Evolutionary conservation across 306 rosid species (phyloP), one percentile per base, ranked within the genome.

Genomic region (Prunus persica): DNA sequence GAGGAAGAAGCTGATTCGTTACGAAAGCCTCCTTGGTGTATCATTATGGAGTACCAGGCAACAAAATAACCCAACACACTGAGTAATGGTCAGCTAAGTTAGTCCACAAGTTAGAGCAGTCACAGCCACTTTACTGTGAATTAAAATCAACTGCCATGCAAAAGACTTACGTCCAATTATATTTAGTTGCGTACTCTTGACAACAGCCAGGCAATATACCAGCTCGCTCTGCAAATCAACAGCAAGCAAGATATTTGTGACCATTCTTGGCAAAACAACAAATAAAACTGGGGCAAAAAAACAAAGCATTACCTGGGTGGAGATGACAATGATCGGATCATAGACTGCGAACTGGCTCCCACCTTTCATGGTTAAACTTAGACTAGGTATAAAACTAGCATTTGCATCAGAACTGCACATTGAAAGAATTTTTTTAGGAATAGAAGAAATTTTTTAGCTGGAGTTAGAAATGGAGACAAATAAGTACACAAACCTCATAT

Each of bases 121-220:
- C 30, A 43, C 11, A 73, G 32, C 49, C 73, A 65, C n/a, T 49
- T 54, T 16, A 70, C 57, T 45, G 19, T 66, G 56, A 82, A 58
- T 46, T 62, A 32, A 46, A 68, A 41, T 67, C 47, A 78, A 74
- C 43, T 62, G 75, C 41, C 82, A 69, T 43, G 70, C 75, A 69
- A 51, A 57, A 82, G 49, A 90, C 96, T 94, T 90, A 94, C 97
- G 97, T 61, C 97, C 96, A 72, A 94, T 90, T 80, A 91, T 90
- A 80, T 84, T 89, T 78, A 91, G 84, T 72, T 84, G 96, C 2
- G 85, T 67, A 73, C 97, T 92, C 89, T 86, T 91, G 84, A 91
- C 88, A 72, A 92, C 87, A 51, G 96, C 96, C 69, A 94, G 89
- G 89, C 97, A 94, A 83, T 94, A 90, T 76, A 94, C 85, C 82